Evolutionary conservation across 2,329 filamentous ascomycete species (phyloP).

Genomic region (Cadophora gregata): DNA sequence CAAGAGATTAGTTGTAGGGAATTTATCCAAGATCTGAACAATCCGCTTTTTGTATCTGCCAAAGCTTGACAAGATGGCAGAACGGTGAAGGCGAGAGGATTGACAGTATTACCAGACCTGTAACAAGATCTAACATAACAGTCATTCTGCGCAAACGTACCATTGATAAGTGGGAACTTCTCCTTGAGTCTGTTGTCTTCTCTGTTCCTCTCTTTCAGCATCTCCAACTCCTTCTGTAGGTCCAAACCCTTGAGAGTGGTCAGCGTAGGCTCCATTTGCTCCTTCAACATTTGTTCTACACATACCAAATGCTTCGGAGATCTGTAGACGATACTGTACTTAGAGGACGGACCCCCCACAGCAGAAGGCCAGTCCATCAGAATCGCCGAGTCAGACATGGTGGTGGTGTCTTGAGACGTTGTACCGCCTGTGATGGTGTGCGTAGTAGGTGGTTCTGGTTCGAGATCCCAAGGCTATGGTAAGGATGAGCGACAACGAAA

Average conservation of each 20-base stretch:
- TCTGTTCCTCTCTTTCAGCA: neutral
- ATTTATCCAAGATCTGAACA: no score
- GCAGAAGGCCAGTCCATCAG: neutral
- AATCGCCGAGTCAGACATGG: neutral
- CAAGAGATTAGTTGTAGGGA: no score
- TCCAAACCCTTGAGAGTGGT: neutral
- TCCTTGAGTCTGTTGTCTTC: conserved; percentile 10
- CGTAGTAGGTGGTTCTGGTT: no score
- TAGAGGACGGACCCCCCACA: no score
- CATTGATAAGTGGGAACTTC: neutral
- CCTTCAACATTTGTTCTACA: no score
- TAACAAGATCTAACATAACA: neutral
- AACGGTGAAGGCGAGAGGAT: no score
- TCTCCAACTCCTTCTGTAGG: neutral
- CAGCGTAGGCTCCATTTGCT: neutral
- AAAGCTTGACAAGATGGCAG: neutral
- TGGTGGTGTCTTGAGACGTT: no score
- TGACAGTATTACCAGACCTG: neutral
- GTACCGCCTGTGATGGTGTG: no score
- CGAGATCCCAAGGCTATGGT: no score
- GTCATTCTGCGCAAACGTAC: neutral
- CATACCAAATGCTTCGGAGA: neutral
- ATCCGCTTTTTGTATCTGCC: no score
- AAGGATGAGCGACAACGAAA: no score
- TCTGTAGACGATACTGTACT: neutral